Percentiles rank a stretch among this genome's conserved stretches.
phyloP scores from a whole-genome alignment of 345 rosid genomes.

The Eutrema japonicum region DNA sequence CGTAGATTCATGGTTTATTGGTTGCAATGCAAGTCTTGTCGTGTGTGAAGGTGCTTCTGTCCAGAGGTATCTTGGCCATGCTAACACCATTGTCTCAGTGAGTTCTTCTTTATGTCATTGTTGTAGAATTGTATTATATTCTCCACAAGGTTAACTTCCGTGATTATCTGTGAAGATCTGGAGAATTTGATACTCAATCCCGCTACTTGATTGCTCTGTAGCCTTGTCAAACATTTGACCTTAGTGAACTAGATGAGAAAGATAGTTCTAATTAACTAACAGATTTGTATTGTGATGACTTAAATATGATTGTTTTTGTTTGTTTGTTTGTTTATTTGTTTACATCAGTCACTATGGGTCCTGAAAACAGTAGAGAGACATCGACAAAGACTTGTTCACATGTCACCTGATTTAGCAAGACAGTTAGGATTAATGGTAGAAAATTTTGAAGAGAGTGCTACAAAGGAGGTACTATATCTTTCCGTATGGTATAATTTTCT shows the following conservation, averaged over 20 bases:
- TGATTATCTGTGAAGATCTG: neutral
- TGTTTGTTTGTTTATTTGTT: constrained; percentile 23
- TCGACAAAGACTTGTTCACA: constrained; percentile 75
- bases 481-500: neutral
- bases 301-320: constrained; percentile 26
- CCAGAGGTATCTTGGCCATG: constrained; percentile 74
- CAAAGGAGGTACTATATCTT: constrained; percentile 52
- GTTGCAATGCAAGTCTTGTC: constrained; percentile 71
- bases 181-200: constrained; percentile 14
- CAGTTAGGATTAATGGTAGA: constrained; percentile 71
- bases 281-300: neutral
- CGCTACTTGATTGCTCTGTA: constrained; percentile 9
- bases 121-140: constrained; percentile 3
- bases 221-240: constrained; percentile 14
- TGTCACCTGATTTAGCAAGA: constrained; percentile 91
- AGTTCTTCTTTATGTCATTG: constrained; percentile 49
- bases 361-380: constrained; percentile 75
- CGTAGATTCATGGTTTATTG: constrained; percentile 74
- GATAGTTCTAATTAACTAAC: neutral
- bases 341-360: constrained; percentile 82
- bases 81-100: constrained; percentile 75
- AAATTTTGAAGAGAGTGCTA: constrained; percentile 50
- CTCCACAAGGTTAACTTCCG: neutral
- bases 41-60: constrained; percentile 85
- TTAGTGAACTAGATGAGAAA: constrained; percentile 3